Conservation (phyloP, 352 stramenopile genomes). For the Elongisporangium prolatum region DNA sequence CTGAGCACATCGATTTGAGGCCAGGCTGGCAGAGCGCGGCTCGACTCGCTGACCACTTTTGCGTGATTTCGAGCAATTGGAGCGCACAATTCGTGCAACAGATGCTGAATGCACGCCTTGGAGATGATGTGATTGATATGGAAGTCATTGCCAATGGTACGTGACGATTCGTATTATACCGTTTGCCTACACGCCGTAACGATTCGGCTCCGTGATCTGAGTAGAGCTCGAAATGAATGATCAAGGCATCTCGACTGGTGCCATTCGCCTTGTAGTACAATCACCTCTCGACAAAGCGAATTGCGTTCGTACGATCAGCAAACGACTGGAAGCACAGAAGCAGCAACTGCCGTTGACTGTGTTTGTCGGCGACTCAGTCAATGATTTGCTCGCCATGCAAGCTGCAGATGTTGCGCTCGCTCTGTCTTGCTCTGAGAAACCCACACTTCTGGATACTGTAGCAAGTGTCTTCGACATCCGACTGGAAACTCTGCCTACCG, state of each 20-base stretch:
- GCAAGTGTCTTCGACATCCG: conserved; percentile 16
- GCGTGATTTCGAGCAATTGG: conserved; percentile 69
- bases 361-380: conserved; percentile 69
- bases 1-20: conserved; percentile 19
- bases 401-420: conserved; percentile 41
- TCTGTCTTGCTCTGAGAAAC: conserved; percentile 25
- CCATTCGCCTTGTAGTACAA: conserved; percentile 47
- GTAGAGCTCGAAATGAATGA: conserved; percentile 48
- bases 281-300: conserved; percentile 50
- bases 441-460: conserved; percentile 5
- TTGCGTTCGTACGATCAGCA: conserved; percentile 18
- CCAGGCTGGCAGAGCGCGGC: conserved; percentile 28
- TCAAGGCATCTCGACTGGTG: conserved; percentile 37
- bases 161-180: too few relatives aligned
- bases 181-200: background rate
- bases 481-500: background rate
- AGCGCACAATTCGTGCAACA: conserved; percentile 36
- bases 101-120: conserved; percentile 11
- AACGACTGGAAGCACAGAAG: background rate
- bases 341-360: conserved; percentile 13
- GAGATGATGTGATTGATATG: background rate
- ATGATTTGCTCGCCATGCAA: conserved; percentile 58
- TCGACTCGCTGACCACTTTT: conserved; percentile 11
- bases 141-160: conserved; percentile 55
- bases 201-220: background rate